Evolutionary conservation across 495 filamentous ascomycete genomes (phyloP).

Genomic region (Astrocystis sublimbata): DNA sequence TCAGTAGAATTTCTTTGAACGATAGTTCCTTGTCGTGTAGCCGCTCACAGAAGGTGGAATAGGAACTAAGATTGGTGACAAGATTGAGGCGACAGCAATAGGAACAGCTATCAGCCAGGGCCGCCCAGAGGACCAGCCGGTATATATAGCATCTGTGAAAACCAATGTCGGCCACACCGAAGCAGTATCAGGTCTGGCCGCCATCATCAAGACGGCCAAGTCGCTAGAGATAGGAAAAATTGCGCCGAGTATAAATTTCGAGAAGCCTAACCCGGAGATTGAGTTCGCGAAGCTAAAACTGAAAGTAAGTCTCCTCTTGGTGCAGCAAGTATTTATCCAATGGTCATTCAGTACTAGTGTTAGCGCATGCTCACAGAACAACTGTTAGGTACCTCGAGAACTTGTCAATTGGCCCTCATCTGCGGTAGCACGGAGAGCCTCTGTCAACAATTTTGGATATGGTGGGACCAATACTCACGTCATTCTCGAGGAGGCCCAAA

Average conservation of each 20-base stretch:
- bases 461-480: conserved; percentile 60
- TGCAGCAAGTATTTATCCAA: too few relatives aligned
- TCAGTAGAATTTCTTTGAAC: too few relatives aligned
- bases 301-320: too few relatives aligned
- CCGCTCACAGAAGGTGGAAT: too few relatives aligned
- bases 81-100: conserved; percentile 57
- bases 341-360: too few relatives aligned
- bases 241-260: conserved; percentile 52
- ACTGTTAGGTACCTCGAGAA: background rate
- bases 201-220: conserved; percentile 57
- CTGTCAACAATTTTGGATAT: conserved; percentile 59
- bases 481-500: conserved; percentile 50
- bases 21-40: too few relatives aligned
- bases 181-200: conserved; percentile 55
- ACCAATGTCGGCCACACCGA: conserved; percentile 62
- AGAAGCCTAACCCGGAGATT: conserved; percentile 43
- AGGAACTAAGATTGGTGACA: background rate
- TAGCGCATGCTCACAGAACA: too few relatives aligned
- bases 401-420: conserved; percentile 23
- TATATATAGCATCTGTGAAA: conserved; percentile 60
- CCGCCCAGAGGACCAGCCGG: conserved; percentile 36
- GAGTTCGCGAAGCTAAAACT: conserved; percentile 47
- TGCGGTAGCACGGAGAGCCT: conserved; percentile 41
- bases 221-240: conserved; percentile 59
- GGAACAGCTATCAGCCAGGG: conserved; percentile 41